phyloP scores from a whole-genome alignment of 805 yeast species.

The Wickerhamomyces bisporus region DNA sequence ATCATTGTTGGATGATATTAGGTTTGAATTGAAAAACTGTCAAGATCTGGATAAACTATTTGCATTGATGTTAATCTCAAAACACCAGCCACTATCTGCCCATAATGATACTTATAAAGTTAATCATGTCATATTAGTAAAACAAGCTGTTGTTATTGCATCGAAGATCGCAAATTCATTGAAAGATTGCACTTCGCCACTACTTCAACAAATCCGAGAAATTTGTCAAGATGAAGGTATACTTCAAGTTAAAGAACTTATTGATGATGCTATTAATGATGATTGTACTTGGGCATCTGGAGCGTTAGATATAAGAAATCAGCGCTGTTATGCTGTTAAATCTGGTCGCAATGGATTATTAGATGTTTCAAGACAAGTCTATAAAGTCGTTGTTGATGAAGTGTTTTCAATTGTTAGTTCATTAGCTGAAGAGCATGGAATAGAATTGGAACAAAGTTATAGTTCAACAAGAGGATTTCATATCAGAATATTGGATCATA shows the following conservation, averaged over 20 bases:
- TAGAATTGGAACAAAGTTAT: constrained; percentile 29
- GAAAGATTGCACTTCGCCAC: constrained; percentile 5
- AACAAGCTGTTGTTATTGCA: constrained; percentile 28
- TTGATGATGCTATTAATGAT: constrained; percentile 33
- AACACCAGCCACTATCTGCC: constrained; percentile 21
- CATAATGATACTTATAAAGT: constrained; percentile 30
- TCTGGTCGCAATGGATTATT: constrained; percentile 40
- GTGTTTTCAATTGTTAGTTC: constrained; percentile 24
- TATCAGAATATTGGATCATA: constrained; percentile 25
- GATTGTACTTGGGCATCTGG: constrained; percentile 38
- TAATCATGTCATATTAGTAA: constrained; percentile 36
- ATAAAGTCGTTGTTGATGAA: constrained; percentile 33
- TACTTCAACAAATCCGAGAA: constrained; percentile 26
- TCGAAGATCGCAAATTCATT: constrained; percentile 14
- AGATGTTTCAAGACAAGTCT: constrained; percentile 39
- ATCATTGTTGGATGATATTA: constrained; percentile 14
- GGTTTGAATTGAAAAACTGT: constrained; percentile 21
- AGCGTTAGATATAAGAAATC: constrained; percentile 37
- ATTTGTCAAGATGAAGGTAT: constrained; percentile 26
- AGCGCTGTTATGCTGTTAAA: constrained; percentile 39
- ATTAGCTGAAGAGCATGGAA: constrained; percentile 19
- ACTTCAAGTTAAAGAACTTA: constrained; percentile 16
- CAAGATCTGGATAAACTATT: constrained; percentile 40
- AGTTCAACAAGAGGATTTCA: constrained; percentile 35
- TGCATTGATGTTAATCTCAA: constrained; percentile 28